A percentile compares a stretch with the other conserved stretches of the same genome.
These are phyloP conservation scores for Boletus reticulatus DNA, from an alignment of 768 basidiomycete genomes.

Conservation along the genomic window DNA sequence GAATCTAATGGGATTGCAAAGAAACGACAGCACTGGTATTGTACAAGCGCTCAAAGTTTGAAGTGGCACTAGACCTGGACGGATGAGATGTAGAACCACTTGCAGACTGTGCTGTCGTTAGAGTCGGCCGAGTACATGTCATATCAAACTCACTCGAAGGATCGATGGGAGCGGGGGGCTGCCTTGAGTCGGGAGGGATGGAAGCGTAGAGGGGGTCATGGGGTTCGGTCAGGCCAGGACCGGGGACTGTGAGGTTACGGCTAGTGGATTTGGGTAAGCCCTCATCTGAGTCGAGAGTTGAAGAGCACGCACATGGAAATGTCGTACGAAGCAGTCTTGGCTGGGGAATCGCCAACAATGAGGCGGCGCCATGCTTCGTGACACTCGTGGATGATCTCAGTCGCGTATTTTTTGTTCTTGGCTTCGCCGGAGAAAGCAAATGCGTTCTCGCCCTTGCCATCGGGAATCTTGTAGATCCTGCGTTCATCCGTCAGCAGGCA, in stretches of 20 bases:
- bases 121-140: neutral
- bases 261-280: slow-evolving; percentile 39
- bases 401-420: slow-evolving; percentile 99
- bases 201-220: slow-evolving; percentile 61
- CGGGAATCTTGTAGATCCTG: slow-evolving; percentile 95
- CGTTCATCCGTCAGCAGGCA: neutral
- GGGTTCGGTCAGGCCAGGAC: slow-evolving; percentile 62
- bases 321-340: slow-evolving; percentile 70
- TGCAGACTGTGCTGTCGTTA: slow-evolving; percentile 57
- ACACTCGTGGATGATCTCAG: slow-evolving; percentile 98
- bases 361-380: slow-evolving; percentile 98
- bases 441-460: slow-evolving; percentile 95
- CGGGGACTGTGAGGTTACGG: slow-evolving; percentile 73
- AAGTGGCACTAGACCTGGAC: slow-evolving; percentile 58
- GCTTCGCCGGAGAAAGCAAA: slow-evolving; percentile 99
- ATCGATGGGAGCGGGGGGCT: slow-evolving; percentile 86
- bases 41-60: neutral
- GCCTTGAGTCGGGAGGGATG: slow-evolving; percentile 77
- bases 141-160: slow-evolving; percentile 65
- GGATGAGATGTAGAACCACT: slow-evolving; percentile 95
- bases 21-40: neutral
- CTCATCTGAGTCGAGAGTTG: neutral
- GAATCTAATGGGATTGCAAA: slow-evolving; percentile 1
- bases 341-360: slow-evolving; percentile 72
- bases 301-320: slow-evolving; percentile 71